A percentile compares a stretch with the other conserved stretches of the same genome.
phyloP scores from a whole-genome alignment of 192 early-diverging fungal species.

The Backusella macrospora region DNA sequence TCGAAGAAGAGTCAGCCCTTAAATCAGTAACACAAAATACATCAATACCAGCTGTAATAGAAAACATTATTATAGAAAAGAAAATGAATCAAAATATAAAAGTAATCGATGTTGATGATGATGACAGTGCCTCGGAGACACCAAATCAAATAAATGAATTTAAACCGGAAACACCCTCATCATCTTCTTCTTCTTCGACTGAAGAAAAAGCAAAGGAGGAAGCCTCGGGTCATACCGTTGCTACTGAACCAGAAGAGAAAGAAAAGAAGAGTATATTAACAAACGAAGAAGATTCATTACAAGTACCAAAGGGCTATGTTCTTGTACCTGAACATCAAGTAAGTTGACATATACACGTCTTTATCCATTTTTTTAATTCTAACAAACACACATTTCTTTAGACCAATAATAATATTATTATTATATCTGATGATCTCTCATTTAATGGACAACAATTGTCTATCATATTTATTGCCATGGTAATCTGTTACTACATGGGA shows the following conservation, averaged over 20 bases:
- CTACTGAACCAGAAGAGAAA: neutral
- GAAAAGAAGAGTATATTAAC: neutral
- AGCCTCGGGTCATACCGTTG: neutral
- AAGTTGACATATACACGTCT: neutral
- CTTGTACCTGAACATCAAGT: constrained; percentile 32
- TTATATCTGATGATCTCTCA: constrained; percentile 42
- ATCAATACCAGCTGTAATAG: neutral
- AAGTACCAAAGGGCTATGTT: constrained; percentile 33
- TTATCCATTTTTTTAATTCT: neutral
- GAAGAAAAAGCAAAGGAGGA: neutral
- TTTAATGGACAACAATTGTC: constrained; percentile 47
- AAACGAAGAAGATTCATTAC: constrained; percentile 9
- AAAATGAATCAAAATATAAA: neutral
- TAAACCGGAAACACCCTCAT: neutral
- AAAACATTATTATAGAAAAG: neutral
- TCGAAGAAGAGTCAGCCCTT: neutral
- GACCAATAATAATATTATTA: constrained; percentile 42
- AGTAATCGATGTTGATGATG: neutral
- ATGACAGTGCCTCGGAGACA: neutral
- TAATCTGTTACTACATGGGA: constrained; percentile 44
- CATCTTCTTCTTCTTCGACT: too few species aligned
- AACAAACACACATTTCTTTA: neutral
- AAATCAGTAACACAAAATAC: neutral
- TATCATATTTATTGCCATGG: constrained; percentile 42
- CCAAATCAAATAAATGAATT: neutral